Evolutionary conservation across 306 rosid species (phyloP), one percentile per base, ranked within the genome.

Genomic region (Corylus americana): DNA sequence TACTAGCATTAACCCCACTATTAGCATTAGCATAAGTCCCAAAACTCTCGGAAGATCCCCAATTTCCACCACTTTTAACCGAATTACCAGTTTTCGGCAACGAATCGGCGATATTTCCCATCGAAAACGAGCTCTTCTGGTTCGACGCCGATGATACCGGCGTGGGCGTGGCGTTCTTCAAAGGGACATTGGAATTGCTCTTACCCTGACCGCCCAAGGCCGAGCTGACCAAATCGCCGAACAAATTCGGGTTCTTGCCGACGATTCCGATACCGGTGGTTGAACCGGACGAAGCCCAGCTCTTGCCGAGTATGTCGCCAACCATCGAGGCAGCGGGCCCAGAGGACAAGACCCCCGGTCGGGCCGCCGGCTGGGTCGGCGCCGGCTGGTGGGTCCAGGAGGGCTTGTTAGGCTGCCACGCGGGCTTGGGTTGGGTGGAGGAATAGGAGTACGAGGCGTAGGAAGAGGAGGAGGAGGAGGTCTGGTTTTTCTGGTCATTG

Each of bases 321-420:
- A 86, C 98, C 99, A 93, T 93, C 39, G 99, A 90, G 53, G 89
- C 29, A 57, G 89, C 49, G 16, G 97, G 88, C 18, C 77, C 89
- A 70, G 79, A 78, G 3, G 89, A 73, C 20, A 89, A 73, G 10
- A 42, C 8, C 45, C 85, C 89, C 53, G 91, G 70, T 25, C 78
- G 84, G 53, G 81, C 73, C 45, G 81, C 53, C 63, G 78, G 87
- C 63, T 29, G 75, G 59, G 74, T 47, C 45, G 90, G 84, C 11
- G 88, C 79, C 4, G 97, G 97, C 86, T 93, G 97, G 86, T 93
- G 97, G 77, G 93, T 86, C 99, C 99, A 93, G 0, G 99, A 31
- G 11, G 97, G 88, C 63, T 87, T 89, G 80, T 81, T 87, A 49
- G 97, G 88, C 75, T 95, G 97, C 80, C 92, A 81, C 9, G 97